Evolutionary conservation across 2,329 filamentous ascomycete species (phyloP), one percentile per base, ranked within the genome.

Genomic region (Neobulgaria alba): DNA sequence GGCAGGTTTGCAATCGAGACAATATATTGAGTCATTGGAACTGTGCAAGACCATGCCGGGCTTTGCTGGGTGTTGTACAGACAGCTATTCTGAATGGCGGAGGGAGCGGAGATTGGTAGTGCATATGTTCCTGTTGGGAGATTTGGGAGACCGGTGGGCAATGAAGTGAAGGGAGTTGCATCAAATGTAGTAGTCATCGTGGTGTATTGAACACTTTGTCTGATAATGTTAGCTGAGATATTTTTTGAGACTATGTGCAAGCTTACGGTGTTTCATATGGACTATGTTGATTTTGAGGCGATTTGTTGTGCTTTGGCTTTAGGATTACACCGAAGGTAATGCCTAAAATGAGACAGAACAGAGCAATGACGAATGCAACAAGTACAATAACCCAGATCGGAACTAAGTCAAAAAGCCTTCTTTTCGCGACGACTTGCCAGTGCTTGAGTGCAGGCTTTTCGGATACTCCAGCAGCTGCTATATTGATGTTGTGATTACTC

Each of bases 11-110:
- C 31, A n/a, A 56, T 36, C 18, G 29, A 35, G 29, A 57, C 51
- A 30, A 53, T 50, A 36, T 52, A 48, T 30, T 46, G 41, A 35
- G 29, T 39, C 31, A 45, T 42, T 9, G 49, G 62, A 20, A 82
- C 64, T 10, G 73, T 66, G 56, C 81, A 85, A 43, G 67, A 73
- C 81, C 81, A 85, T 1, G 79, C 73, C 36, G 67, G 59, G n/a
- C 66, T 63, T 50, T 79, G 71, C 1, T 59, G 65, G 1, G 68
- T 64, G 41, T 80, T 67, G 21, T 67, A 66, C 45, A 85, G 67
- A 55, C 81, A 85, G 0, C 67, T 65, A 30, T 65, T 68, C 12
- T 74, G 70, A 2, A 65, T 63, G 39, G 67, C 65, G 39, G 66
- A 68, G 3, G 69, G 63, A 33, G 68, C 62, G 3, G 77, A 61